These are phyloP conservation scores for Phytopythium delawarense DNA, from an alignment of 352 stramenopile species.

Conservation along the genomic window DNA sequence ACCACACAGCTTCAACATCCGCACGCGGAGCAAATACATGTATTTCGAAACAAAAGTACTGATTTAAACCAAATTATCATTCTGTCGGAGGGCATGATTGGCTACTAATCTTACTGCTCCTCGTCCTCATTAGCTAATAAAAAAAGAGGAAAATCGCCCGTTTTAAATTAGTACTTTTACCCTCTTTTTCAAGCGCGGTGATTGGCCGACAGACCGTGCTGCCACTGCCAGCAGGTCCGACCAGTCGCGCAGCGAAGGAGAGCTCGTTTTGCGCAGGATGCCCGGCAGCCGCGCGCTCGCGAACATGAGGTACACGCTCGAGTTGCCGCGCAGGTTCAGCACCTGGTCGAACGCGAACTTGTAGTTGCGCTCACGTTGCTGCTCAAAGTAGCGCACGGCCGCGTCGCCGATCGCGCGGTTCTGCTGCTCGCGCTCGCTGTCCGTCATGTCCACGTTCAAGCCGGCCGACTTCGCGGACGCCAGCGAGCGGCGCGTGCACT, in stretches of 20 bases:
- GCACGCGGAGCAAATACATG: too few relatives aligned
- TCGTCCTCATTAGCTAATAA: too few relatives aligned
- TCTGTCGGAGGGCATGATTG: too few relatives aligned
- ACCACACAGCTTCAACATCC: too few relatives aligned
- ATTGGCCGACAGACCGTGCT: too few relatives aligned
- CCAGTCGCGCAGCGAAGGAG: slow-evolving; percentile 12
- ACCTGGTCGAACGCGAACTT: slow-evolving; percentile 84
- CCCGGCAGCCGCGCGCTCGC: slow-evolving; percentile 66
- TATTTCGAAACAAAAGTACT: too few relatives aligned
- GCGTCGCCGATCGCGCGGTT: slow-evolving; percentile 69
- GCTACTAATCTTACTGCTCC: too few relatives aligned
- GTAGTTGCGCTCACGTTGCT: slow-evolving; percentile 84
- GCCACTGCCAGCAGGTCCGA: slow-evolving; percentile 14
- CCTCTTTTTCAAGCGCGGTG: too few relatives aligned
- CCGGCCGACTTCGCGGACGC: slow-evolving; percentile 25
- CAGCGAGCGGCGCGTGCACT: slow-evolving; percentile 63
- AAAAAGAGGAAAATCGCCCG: too few relatives aligned
- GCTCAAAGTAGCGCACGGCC: slow-evolving; percentile 82
- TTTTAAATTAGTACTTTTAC: too few relatives aligned
- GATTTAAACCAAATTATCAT: too few relatives aligned
- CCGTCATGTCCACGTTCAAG: slow-evolving; percentile 18
- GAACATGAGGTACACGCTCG: slow-evolving; percentile 82
- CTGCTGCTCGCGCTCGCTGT: slow-evolving; percentile 22
- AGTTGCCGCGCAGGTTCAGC: slow-evolving; percentile 82
- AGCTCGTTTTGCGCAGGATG: slow-evolving; percentile 53